Conservation (phyloP, 768 basidiomycete genomes). For the Agrocybe praecox region DNA sequence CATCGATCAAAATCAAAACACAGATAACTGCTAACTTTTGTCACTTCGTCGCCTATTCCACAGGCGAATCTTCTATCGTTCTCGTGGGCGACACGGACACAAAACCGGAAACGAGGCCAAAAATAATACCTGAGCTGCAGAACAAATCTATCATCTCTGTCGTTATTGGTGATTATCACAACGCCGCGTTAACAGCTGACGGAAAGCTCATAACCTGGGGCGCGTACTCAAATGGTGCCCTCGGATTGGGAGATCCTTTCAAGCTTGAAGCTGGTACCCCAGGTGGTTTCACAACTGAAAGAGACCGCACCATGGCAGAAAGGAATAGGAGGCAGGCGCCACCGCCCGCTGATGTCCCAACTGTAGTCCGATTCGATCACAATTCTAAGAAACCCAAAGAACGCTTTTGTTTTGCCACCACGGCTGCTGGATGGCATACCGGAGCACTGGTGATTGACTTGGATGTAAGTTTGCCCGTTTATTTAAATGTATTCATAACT, state of each 20-base stretch:
- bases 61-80: constrained; percentile 68
- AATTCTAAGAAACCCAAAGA: constrained; percentile 49
- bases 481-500: constrained; percentile 2
- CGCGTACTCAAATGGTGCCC: constrained; percentile 70
- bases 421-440: constrained; percentile 91
- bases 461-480: constrained; percentile 48
- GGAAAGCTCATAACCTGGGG: constrained; percentile 89
- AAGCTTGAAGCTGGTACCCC: constrained; percentile 53
- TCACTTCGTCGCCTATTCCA: constrained; percentile 83
- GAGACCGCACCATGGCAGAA: constrained; percentile 31
- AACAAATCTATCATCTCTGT: constrained; percentile 81
- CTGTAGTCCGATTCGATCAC: constrained; percentile 74
- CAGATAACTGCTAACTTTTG: constrained; percentile 85
- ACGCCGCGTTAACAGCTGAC: constrained; percentile 75
- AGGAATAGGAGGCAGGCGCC: constrained; percentile 33
- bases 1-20: constrained; percentile 19
- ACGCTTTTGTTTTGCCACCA: constrained; percentile 77
- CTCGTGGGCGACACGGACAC: constrained; percentile 67
- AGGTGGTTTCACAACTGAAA: constrained; percentile 55
- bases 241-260: constrained; percentile 83
- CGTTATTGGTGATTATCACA: constrained; percentile 92
- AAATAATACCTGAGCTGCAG: constrained; percentile 73
- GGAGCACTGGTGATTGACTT: constrained; percentile 88
- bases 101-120: constrained; percentile 46
- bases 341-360: constrained; percentile 57